Base-by-base conservation (phyloP, 2,329 filamentous ascomycete species). In the Beauveria australis region DNA sequence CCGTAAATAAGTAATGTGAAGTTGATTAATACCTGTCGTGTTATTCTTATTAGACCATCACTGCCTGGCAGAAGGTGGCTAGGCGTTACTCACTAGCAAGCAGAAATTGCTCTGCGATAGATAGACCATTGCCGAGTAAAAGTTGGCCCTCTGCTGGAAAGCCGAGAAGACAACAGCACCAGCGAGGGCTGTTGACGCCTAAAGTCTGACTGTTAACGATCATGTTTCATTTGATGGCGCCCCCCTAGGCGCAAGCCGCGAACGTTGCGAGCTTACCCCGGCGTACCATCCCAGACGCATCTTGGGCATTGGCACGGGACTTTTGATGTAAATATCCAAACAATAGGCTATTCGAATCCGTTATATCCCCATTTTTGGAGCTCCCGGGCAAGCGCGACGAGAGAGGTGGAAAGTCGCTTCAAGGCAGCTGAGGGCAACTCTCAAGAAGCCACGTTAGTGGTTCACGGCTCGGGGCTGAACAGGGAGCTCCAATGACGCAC, bases 111-210 rank as follows among this genome's bases (percentile, higher is more conserved):
- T 97, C 76, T 97, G 93, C 46, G 92, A 91, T 55, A 99, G 85
- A 76, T 97, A 96, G 53, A 99, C 94, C 77, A 92, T 94, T 66
- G 94, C 92, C 59, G 93, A 95, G 78, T 99, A 99, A 81, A 97
- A 99, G 76, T 99, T 99, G 65, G 94, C 88, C 65, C 94, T 86
- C 77, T 97, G 91, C 71, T 94, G 89, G 75, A 97, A 93, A 64
- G 94, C 93, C 71, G 92, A 94, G 62, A 96, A 76, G 63, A 97
- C 82, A 62, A 96, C 92, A 68, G 86, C 85, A 66, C 85, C 88
- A 68, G 93, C 93, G 72, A 96, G 86, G 75, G 87, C 87, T 73
- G 89, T 87, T 60, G 93, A 97, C 74, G 85, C 82, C 89, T 92
- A 67, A 33, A 61, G 28, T n/a, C 19, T 10, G 64, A 68, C 59